These are phyloP conservation scores for Mentha longifolia DNA, from an alignment of 257 asterid species.

Conservation along the genomic window DNA sequence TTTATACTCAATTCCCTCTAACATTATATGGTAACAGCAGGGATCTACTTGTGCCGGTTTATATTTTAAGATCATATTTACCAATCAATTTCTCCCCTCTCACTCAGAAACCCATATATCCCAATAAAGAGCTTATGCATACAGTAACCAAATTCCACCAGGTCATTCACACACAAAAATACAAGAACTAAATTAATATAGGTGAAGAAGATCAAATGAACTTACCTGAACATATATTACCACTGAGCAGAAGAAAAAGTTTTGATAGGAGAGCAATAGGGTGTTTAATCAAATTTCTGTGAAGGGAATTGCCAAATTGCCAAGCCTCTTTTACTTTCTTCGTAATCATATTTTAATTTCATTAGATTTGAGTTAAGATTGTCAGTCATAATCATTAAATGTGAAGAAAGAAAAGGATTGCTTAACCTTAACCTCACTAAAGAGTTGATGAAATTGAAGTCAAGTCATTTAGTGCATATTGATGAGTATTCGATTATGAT, in stretches of 20 bases:
- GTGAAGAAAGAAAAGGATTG: background rate
- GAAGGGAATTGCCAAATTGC: constrained; percentile 12
- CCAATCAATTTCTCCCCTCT: constrained; percentile 7
- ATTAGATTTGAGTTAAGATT: constrained; percentile 22
- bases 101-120: background rate
- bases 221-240: constrained; percentile 21
- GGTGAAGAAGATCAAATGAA: constrained; percentile 21
- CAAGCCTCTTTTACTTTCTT: constrained; percentile 21
- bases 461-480: background rate
- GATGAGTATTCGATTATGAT: constrained; percentile 2
- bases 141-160: background rate
- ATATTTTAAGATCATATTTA: background rate
- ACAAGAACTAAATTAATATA: background rate
- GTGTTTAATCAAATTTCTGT: background rate
- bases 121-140: constrained; percentile 13
- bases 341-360: background rate
- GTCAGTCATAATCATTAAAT: constrained; percentile 8
- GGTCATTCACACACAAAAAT: background rate
- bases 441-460: constrained; percentile 4
- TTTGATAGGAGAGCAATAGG: background rate
- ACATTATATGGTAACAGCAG: background rate
- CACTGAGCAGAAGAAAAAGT: constrained; percentile 18
- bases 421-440: background rate
- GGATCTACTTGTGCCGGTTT: background rate
- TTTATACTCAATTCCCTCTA: background rate